Conservation (phyloP, 2,329 filamentous ascomycete genomes). For the Pyrenophora graminea region DNA sequence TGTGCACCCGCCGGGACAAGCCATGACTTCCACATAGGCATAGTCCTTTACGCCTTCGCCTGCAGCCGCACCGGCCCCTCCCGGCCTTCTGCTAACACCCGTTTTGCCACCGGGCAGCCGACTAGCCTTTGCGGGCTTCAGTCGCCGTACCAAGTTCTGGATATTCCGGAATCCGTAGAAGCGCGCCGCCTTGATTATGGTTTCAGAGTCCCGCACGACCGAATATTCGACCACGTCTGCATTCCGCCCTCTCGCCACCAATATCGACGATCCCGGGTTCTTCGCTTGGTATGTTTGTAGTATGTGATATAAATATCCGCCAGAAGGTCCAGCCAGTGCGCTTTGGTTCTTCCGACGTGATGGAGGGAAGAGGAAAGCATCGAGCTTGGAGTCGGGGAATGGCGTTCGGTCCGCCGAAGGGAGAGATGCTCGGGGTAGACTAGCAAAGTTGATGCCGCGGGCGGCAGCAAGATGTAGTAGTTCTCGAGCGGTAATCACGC, state of each 20-base stretch:
- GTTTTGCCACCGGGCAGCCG: conserved; percentile 47
- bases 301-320: conserved; percentile 86
- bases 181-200: conserved; percentile 61
- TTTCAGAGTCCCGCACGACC: conserved; percentile 58
- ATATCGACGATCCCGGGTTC: conserved; percentile 72
- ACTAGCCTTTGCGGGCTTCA: conserved; percentile 79
- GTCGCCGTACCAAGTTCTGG: conserved; percentile 89
- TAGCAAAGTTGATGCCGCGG: conserved; percentile 75
- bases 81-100: conserved; percentile 66
- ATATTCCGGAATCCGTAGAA: conserved; percentile 99
- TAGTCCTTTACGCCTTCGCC: conserved; percentile 70
- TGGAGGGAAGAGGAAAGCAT: conserved; percentile 73
- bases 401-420: conserved; percentile 52
- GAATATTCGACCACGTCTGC: conserved; percentile 87
- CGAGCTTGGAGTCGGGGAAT: conserved; percentile 75
- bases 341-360: conserved; percentile 46
- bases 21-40: conserved; percentile 98
- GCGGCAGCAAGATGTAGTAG: conserved; percentile 86
- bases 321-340: conserved; percentile 74
- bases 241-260: conserved; percentile 78
- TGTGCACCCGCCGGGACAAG: conserved; percentile 96
- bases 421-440: conserved; percentile 65
- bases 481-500: conserved; percentile 96
- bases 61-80: conserved; percentile 64
- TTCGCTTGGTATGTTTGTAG: conserved; percentile 73